Base-by-base conservation (phyloP, 2,329 filamentous ascomycete species). In the Monilinia fructigena region DNA sequence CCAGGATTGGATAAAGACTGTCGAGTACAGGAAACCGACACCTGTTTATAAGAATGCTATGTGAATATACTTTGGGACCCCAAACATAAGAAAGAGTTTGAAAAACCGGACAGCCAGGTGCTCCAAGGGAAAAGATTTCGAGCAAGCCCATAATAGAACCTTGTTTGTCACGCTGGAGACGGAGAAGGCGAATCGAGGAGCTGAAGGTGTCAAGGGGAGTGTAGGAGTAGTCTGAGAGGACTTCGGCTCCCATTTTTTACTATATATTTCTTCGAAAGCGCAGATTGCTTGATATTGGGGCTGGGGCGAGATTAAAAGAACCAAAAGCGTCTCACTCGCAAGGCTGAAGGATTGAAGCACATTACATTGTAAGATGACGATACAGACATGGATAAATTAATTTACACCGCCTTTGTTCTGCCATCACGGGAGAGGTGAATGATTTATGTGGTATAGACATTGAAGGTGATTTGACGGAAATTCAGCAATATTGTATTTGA, bases 121-220 rank as follows among this genome's bases (percentile, higher is more conserved):
- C 12, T 5, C 47, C 56, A 14, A 59, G 42, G 7, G 20, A 3
- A 35, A 66, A 67, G 7, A 5, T 6, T n/a, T 67, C 47, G 26
- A 67, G 55, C 47, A 4, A 60, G 55, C 66, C 62, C 42, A 4
- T 66, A 48, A 67, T 55, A 18, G 54, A 60, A 18, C 62, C 66
- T 23, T 40, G 45, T 60, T 42, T 12, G 40, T 61, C 48, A 0
- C 26, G 18, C 23, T 61, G 62, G 26, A 67, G 42, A 55, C 55
- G 45, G 26, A 65, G 23, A 35, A 67, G 63, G 14, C 66, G 42
- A 20, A 67, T 66, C 59, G 66, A 38, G 14, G 56, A 40, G 18
- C 11, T 65, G 14, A 38, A 47, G 20, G 28, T 65, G 45, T 67
- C 45, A 20, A 67, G 66, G 11, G 66, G 55, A 1, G 54, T 60